Evolutionary conservation across 768 basidiomycete species (phyloP), one percentile per base, ranked within the genome.

Genomic region (Termitomyces sp.): DNA sequence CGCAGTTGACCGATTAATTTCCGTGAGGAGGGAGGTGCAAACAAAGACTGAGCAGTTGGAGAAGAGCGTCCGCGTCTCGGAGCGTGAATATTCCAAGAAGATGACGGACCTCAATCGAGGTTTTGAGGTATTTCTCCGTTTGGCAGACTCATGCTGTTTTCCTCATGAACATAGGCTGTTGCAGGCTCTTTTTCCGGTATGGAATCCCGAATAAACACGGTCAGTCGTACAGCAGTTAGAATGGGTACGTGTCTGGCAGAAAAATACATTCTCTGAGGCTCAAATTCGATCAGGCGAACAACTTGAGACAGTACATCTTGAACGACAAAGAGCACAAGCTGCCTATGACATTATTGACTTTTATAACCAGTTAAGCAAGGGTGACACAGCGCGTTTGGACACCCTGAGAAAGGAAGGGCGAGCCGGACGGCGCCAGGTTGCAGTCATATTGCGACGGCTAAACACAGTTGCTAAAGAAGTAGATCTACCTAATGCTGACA

Each of bases 261-360:
- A 31, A 18, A 24, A 22, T 27, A 18, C 13, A 43, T 22, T 26
- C 34, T 37, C 6, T 31, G 57, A 52, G 55, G 31, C 56, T 60
- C 47, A 57, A 57, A 42, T 46, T 42, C 34, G 34, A 26, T 14
- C 65, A 95, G 94, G 94, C 43, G 96, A 98, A 73, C 94, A 98
- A 70, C 81, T 99, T 43, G 96, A 99, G 72, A 90, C 90, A 0
- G 86, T 98, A 18, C 94, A 97, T 68, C 82, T 93, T 55, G 90
- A 95, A 61, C 83, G 96, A 16, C 90, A 93, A 69, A 79, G 94
- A 61, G 96, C 95, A 2, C 92, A 95, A 66, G 95, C 95, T 7
- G 94, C 97, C 0, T 89, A 93, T 63, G 90, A 98, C 67, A 74
- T 99, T 26, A 90, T 98, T 49, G 88, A 94, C 62, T 95, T 88